Conservation (phyloP, 306 rosid species). For the Spatholobus suberectus region DNA sequence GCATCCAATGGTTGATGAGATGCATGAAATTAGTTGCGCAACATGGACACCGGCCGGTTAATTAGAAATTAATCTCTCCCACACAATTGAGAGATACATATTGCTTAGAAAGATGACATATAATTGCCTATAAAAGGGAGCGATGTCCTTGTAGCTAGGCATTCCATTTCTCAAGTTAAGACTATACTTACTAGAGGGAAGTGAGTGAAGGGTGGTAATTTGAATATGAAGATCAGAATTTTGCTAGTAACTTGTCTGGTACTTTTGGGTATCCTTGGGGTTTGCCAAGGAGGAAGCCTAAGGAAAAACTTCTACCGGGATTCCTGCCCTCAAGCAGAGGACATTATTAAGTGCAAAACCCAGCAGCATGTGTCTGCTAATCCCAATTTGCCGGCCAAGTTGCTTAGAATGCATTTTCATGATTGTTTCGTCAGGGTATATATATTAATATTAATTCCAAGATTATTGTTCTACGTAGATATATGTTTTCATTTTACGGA, state of each 20-base stretch:
- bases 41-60: not conserved
- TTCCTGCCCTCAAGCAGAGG: conserved; percentile 58
- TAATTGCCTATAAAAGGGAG: conserved; percentile 42
- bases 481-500: not conserved
- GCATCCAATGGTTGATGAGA: not conserved
- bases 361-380: conserved; percentile 43
- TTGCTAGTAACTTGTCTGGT: conserved; percentile 34
- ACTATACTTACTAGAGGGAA: not conserved
- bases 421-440: conserved; percentile 68
- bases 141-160: conserved; percentile 5
- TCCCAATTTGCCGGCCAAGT: conserved; percentile 59
- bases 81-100: not conserved
- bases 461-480: not conserved
- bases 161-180: conserved; percentile 22
- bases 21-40: not conserved
- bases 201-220: not conserved
- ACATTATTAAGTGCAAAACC: conserved; percentile 41
- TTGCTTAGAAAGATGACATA: not conserved
- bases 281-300: conserved; percentile 52
- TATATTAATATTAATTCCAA: not conserved
- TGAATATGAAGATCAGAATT: conserved; percentile 42
- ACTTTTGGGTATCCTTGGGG: conserved; percentile 39
- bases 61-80: not conserved
- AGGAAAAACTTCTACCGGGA: conserved; percentile 46
- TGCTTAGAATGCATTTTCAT: conserved; percentile 68